These are phyloP conservation scores for Chaetomiaceae sp. DNA, from an alignment of 2,329 filamentous ascomycete species.

Conservation along the genomic window DNA sequence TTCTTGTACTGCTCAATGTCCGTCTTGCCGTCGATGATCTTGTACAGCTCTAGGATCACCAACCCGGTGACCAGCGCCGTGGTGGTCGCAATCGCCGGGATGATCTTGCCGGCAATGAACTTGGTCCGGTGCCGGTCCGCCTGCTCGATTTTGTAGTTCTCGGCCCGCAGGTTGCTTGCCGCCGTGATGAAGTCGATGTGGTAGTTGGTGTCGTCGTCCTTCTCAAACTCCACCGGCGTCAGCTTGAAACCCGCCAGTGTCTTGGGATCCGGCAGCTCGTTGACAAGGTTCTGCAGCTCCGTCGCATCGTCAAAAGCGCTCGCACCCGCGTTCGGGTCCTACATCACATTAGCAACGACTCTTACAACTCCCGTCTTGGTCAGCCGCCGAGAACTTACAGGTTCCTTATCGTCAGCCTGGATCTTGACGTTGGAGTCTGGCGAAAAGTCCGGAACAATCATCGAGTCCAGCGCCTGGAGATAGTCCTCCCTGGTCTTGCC, in stretches of 20 bases:
- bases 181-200: constrained; percentile 99
- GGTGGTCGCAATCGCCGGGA: constrained; percentile 95
- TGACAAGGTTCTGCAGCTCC: constrained; percentile 69
- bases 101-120: constrained; percentile 99
- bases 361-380: background rate
- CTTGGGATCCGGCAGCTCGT: constrained; percentile 71
- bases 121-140: constrained; percentile 98
- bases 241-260: constrained; percentile 83
- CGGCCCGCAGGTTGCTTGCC: constrained; percentile 89
- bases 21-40: constrained; percentile 92
- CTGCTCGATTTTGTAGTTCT: constrained; percentile 94
- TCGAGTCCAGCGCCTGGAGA: constrained; percentile 74
- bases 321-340: constrained; percentile 74
- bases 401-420: constrained; percentile 91
- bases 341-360: constrained; percentile 22
- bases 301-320: constrained; percentile 63
- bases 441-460: constrained; percentile 93
- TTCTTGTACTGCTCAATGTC: constrained; percentile 99
- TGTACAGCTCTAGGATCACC: constrained; percentile 89
- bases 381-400: constrained; percentile 45
- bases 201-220: constrained; percentile 95
- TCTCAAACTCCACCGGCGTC: constrained; percentile 88
- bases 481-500: constrained; percentile 67
- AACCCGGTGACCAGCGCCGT: constrained; percentile 93
- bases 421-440: constrained; percentile 92